Evolutionary conservation across 768 basidiomycete species (phyloP), one percentile per base, ranked within the genome.

Genomic region (Pulveroboletus sp.): DNA sequence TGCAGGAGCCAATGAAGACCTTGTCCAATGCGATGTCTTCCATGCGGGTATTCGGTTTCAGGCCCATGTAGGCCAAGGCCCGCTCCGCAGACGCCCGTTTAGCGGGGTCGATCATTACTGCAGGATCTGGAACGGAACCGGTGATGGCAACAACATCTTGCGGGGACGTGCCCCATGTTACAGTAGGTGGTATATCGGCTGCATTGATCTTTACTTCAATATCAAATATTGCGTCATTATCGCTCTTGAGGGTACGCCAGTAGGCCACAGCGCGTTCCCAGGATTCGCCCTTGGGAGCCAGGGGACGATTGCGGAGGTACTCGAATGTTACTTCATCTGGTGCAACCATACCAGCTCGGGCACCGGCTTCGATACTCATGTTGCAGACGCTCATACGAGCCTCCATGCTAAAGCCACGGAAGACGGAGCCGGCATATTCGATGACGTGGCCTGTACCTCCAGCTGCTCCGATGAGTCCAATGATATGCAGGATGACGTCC

Each of bases 311-410:
- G 49, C 79, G 80, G 54, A 94, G 83, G 68, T 94, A 94, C 28
- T 78, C 76, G 62, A 93, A 92, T 10, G 92, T 94, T 52, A 84
- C 73, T 26, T 93, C 85, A 64, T 94, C 92, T 1, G 92, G 91
- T 15, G 89, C 91, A 50, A 94, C 79, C 90, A 94, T 92, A 45
- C 91, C 91, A 10, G 92, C 92, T 60, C 92, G 81, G 58, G 92
- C 92, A 60, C 92, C 92, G 49, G 84, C 92, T 68, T 94, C 92
- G 62, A 94, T 93, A 51, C 90, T 93, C 92, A 94, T 93, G 71
- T 94, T 94, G 72, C 91, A 93, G 54, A 84, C 83, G 60, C 84
- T 88, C 87, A 88, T 91, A 43, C 91, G 82, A 35, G 87, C 89
- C 67, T 94, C 92, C 88, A 93, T 91, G 61, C 84, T 85, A 62